phyloP scores from a whole-genome alignment of 306 rosid genomes.

The Quercus dentata region DNA sequence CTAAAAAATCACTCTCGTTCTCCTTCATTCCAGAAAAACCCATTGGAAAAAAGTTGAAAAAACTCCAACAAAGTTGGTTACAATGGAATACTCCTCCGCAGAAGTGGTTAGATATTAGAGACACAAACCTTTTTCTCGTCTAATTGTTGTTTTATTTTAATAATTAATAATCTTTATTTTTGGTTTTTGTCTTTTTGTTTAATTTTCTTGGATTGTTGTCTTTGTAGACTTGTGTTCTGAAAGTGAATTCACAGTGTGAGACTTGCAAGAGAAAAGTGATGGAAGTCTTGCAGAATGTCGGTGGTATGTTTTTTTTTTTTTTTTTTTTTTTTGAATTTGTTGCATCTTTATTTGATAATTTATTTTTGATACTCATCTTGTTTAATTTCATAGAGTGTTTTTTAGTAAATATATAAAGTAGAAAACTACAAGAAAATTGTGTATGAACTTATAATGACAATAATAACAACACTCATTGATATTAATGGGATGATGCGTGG shows the following conservation, averaged over 20 bases:
- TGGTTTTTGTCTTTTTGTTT: not conserved
- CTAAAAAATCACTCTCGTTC: too few relatives aligned
- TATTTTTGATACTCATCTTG: too few relatives aligned
- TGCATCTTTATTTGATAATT: not conserved
- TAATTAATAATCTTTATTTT: not conserved
- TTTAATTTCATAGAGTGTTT: too few relatives aligned
- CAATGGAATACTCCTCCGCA: slow-evolving; percentile 37
- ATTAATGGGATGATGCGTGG: too few relatives aligned
- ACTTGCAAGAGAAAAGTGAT: slow-evolving; percentile 35
- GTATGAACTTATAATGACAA: too few relatives aligned
- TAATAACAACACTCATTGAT: too few relatives aligned
- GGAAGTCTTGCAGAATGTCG: slow-evolving; percentile 31
- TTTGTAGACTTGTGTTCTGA: slow-evolving; percentile 44
- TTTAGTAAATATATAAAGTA: too few relatives aligned
- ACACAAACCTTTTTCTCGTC: not conserved
- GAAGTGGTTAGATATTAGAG: slow-evolving; percentile 32
- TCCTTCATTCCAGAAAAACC: too few relatives aligned
- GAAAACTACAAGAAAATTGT: too few relatives aligned
- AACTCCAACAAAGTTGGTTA: not conserved
- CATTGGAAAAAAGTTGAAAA: too few relatives aligned
- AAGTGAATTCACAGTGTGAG: slow-evolving; percentile 32
- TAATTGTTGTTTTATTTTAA: not conserved
- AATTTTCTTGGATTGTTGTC: not conserved
- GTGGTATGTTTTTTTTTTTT: slow-evolving; percentile 7
- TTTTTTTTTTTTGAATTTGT: not conserved